phyloP scores from a whole-genome alignment of 331 rosid species.

The Arachis monticola region DNA sequence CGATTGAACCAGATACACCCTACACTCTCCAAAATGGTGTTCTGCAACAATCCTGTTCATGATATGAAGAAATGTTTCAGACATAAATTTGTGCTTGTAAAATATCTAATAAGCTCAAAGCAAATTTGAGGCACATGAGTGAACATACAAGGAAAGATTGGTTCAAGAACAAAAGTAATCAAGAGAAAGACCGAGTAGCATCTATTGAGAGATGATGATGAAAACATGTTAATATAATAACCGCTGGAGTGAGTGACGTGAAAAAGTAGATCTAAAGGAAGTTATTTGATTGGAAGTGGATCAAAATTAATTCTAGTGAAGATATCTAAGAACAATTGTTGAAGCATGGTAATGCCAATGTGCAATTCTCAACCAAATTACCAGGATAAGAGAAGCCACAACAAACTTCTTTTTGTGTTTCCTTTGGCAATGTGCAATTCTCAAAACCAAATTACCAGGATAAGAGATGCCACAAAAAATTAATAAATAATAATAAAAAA shows the following conservation, averaged over 20 bases:
- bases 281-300: neutral
- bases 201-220: neutral
- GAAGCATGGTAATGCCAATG: neutral
- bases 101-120: slow-evolving; percentile 10
- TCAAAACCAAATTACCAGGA: slow-evolving; percentile 8
- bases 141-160: neutral
- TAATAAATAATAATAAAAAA: neutral
- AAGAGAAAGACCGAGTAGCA: neutral
- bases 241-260: neutral
- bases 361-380: neutral
- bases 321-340: neutral
- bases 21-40: slow-evolving; percentile 91
- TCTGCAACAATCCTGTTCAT: slow-evolving; percentile 84
- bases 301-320: neutral
- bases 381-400: slow-evolving; percentile 14
- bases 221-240: neutral
- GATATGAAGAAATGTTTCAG: slow-evolving; percentile 27
- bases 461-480: slow-evolving; percentile 4
- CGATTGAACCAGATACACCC: slow-evolving; percentile 98
- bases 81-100: slow-evolving; percentile 7
- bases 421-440: neutral
- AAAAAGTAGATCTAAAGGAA: slow-evolving; percentile 15
- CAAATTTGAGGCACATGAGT: slow-evolving; percentile 1
- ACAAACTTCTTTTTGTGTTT: neutral
- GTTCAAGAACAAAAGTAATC: neutral